Base-by-base conservation (phyloP, 2,329 filamentous ascomycete species). In the Penicillium oxalicum region DNA sequence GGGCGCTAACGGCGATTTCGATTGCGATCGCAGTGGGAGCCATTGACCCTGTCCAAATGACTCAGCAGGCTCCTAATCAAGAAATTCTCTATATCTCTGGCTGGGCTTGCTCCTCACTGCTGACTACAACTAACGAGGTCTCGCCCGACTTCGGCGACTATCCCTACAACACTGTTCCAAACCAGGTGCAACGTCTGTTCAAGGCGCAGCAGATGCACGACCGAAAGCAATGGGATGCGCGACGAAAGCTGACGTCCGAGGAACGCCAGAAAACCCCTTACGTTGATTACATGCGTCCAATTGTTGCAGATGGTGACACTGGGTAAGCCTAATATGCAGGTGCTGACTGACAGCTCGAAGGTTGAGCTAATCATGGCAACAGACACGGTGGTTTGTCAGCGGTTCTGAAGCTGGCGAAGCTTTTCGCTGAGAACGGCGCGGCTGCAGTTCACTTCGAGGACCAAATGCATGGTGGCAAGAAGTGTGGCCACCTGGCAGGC, bases 41-140 rank as follows among this genome's bases (percentile, higher is more conserved):
- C 51, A 94, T 98, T 71, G 93, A 98, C 66, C 93, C 93, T n/a
- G 84, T 97, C 9, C 93, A 98, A 74, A 97, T 98, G 93, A 95
- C 93, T 42, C 93, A 98, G 70, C 93, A 97, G 75, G 93, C 93
- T 12, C 82, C 88, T 5, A 88, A 97, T 72, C 93, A 97, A 68
- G 91, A 98, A 69, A 87, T 96, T 13, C 79, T 98, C 40, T 98
- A 98, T 71, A 78, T 98, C 54, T 96, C 91, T 0, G 93, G 93
- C 53, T 98, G 93, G 93, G 93, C 93, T 4, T 97, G 93, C 73
- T 97, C 91, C 0, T 91, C 90, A 0, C 82, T 95, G 18, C 77
- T 98, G 40, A 97, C 91, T 4, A 85, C 84, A 8, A 97, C 93
- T 34, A 97, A 98, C 73, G 93, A 98, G 69, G 93, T 98, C 27